Evolutionary conservation across 352 stramenopile species (phyloP), one percentile per base, ranked within the genome.

Genomic region (Pythium guiyangense): DNA sequence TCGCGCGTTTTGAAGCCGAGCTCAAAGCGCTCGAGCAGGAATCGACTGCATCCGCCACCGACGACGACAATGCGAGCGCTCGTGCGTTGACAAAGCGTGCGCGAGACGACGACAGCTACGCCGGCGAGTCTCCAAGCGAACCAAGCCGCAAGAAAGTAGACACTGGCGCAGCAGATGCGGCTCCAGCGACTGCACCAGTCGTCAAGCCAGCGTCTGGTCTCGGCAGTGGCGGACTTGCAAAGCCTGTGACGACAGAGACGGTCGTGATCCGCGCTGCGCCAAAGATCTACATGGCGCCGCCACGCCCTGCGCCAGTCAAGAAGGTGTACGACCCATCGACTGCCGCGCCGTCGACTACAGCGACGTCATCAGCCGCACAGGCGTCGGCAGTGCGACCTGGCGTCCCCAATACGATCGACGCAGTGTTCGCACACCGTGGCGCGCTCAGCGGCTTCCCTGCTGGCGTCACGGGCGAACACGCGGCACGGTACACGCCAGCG

Each of bases 1-100:
- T 94, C 54, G 84, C 84, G 53, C 83, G 66, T 49, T 94, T 94
- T 55, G 77, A 92, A 62, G 84, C 80, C 18, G 84, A 94, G 53
- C 68, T 94, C n/a, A 71, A 85, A 68, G 83, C 80, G 42, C 68
- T 94, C 22, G 83, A 91, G 65, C 57, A 80, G 67, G 54, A 77
- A 37, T 10, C 31, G 8, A 8, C 18, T 46, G 1, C n/a, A 68
- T 9, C 25, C 14, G 5, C n/a, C 34, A 10, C 69, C 8, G 49
- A 46, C 10, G 29, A 22, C 20, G 49, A 46, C 10, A 25, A 22
- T 18, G 6, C 49, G 10, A 20, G 15, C 18, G 15, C 31, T 43
- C 29, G 26, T 15, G 18, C 49, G 4, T 60, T 53, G 18, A 71
- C 65, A 43, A 85, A 85, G 62, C 64, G 74, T 52, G 31, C 63